phyloP scores from a whole-genome alignment of 371 early-diverging fungal species.

The Rhizopus sp. region DNA sequence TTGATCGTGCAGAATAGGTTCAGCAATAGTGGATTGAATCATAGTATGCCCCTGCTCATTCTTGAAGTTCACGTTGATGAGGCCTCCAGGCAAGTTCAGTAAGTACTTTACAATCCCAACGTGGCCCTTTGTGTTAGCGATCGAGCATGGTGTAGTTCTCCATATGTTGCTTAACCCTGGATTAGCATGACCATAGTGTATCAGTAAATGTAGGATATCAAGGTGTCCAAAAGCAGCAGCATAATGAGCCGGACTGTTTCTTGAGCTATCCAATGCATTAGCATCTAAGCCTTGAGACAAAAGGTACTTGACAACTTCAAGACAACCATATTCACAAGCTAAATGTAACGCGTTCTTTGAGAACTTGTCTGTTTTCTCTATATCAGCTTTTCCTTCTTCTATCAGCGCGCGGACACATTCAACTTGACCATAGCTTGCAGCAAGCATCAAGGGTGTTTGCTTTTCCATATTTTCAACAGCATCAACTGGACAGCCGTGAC shows the following conservation, averaged over 20 bases:
- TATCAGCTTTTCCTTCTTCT: conserved; percentile 50
- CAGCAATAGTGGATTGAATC: conserved; percentile 46
- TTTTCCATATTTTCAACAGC: conserved; percentile 41
- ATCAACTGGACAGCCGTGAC: conserved; percentile 50
- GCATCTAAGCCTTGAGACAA: conserved; percentile 51
- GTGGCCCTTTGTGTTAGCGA: conserved; percentile 65
- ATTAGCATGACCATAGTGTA: conserved; percentile 46
- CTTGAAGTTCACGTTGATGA: conserved; percentile 50
- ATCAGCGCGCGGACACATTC: conserved; percentile 49
- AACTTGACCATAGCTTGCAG: conserved; percentile 50
- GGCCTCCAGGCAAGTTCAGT: conserved; percentile 27
- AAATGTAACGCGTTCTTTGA: conserved; percentile 53
- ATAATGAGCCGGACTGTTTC: conserved; percentile 57
- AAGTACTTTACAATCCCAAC: conserved; percentile 48
- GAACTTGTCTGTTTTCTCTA: conserved; percentile 47
- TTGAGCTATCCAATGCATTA: conserved; percentile 49
- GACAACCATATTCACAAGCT: conserved; percentile 54
- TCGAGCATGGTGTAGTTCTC: conserved; percentile 58
- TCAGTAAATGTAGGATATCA: conserved; percentile 42
- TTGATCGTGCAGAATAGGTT: conserved; percentile 15
- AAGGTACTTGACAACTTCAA: conserved; percentile 40
- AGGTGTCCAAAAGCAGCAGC: conserved; percentile 61
- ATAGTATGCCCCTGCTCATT: conserved; percentile 51
- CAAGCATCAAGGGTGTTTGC: conserved; percentile 50
- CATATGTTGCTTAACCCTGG: conserved; percentile 52